Conservation (phyloP, 805 yeast species). For the Sugiyamaella boreocaroliniensis region DNA sequence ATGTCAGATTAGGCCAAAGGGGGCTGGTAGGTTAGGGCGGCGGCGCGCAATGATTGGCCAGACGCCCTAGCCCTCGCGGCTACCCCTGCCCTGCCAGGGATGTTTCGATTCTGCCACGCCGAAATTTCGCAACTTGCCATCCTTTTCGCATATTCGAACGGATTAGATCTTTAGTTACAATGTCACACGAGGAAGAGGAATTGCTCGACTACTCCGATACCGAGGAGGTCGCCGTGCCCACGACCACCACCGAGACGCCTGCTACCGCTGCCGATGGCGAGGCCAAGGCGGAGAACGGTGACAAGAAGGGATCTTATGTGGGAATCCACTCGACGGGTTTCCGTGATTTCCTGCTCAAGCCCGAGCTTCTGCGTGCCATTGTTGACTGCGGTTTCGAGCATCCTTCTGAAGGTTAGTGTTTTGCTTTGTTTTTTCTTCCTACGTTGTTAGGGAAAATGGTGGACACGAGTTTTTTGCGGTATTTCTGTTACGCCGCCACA, state of each 20-base stretch:
- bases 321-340: slow-evolving; percentile 98
- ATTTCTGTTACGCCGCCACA: not conserved
- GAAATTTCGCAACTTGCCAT: not conserved
- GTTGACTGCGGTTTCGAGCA: slow-evolving; percentile 99
- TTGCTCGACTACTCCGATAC: slow-evolving; percentile 97
- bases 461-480: not conserved
- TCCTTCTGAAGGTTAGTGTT: slow-evolving; percentile 91
- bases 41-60: not conserved
- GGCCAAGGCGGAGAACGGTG: slow-evolving; percentile 38
- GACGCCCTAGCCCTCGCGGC: not conserved
- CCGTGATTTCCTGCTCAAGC: slow-evolving; percentile 94
- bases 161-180: slow-evolving; percentile 22
- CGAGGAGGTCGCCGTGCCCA: slow-evolving; percentile 69
- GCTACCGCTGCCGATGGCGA: slow-evolving; percentile 32
- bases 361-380: slow-evolving; percentile 94
- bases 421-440: not conserved
- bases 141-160: not conserved
- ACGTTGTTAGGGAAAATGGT: not conserved
- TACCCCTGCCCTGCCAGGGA: not conserved
- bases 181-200: slow-evolving; percentile 99
- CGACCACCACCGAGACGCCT: slow-evolving; percentile 27
- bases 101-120: not conserved
- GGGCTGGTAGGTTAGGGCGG: too few relatives aligned
- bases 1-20: not conserved
- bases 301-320: slow-evolving; percentile 93